Percentiles rank a stretch among this genome's conserved stretches.
These are phyloP conservation scores for Aspergillus neotritici DNA, from an alignment of 2,329 filamentous ascomycete genomes.

Conservation along the genomic window DNA sequence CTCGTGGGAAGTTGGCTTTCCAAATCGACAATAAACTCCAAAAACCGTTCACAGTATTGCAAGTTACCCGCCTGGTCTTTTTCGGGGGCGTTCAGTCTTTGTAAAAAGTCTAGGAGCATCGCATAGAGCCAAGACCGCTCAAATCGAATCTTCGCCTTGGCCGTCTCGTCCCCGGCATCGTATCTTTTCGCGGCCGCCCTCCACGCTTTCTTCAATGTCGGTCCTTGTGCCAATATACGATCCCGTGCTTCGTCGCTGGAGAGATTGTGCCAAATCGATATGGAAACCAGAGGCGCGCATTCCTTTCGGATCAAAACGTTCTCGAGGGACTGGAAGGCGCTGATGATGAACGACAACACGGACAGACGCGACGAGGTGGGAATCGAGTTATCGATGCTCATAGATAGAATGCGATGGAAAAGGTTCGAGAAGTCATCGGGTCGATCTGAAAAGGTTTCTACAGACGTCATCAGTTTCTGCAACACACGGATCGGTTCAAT, in stretches of 20 bases:
- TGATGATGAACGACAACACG: conserved; percentile 82
- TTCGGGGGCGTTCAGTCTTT: conserved; percentile 57
- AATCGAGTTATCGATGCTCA: conserved; percentile 69
- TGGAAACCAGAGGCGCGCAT: conserved; percentile 89
- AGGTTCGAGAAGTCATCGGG: conserved; percentile 79
- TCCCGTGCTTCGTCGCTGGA: conserved; percentile 72
- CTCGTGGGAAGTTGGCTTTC: conserved; percentile 90
- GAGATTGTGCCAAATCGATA: conserved; percentile 92
- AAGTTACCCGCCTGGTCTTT: conserved; percentile 53
- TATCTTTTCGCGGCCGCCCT: conserved; percentile 79
- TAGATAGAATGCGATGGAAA: conserved; percentile 82
- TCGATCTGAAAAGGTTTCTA: conserved; percentile 69
- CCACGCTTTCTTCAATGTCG: conserved; percentile 85
- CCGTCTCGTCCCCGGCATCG: conserved; percentile 73
- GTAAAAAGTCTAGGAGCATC: conserved; percentile 74
- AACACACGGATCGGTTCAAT: background rate
- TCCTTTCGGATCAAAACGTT: conserved; percentile 86
- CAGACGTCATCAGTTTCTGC: conserved; percentile 25
- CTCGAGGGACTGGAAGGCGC: conserved; percentile 90
- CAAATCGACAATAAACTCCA: conserved; percentile 84
- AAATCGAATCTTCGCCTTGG: conserved; percentile 75
- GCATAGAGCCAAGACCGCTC: conserved; percentile 92
- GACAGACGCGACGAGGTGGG: conserved; percentile 66
- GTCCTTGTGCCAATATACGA: conserved; percentile 62
- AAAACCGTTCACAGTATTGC: conserved; percentile 83